Evolutionary conservation across 2,329 filamentous ascomycete genomes (phyloP).

Genomic region (Aspergillus sp.): DNA sequence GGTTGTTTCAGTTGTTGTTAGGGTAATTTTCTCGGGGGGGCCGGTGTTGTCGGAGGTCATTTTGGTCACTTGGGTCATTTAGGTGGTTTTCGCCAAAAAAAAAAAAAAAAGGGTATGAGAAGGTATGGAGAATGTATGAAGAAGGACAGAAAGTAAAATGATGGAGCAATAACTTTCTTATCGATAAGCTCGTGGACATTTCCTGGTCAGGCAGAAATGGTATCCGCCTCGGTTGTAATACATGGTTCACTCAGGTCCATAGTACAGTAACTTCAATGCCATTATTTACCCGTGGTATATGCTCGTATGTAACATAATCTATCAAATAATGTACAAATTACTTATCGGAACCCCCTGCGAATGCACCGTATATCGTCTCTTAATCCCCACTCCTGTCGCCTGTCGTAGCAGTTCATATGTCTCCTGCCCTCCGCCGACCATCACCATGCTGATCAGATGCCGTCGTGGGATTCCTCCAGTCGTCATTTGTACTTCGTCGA

Average conservation of each 20-base stretch:
- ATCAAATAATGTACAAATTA: slow-evolving; percentile 65
- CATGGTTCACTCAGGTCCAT: too few species aligned
- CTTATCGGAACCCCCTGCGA: slow-evolving; percentile 72
- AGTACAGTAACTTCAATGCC: too few species aligned
- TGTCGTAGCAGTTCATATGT: slow-evolving; percentile 57
- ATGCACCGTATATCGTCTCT: slow-evolving; percentile 70
- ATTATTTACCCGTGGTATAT: background rate
- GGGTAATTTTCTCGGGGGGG: background rate
- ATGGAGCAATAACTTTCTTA: background rate
- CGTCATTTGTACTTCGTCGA: slow-evolving; percentile 68
- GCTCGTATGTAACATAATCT: background rate
- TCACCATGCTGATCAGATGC: slow-evolving; percentile 72
- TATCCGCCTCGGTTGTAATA: background rate
- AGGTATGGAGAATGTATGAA: background rate
- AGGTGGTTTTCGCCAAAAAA: background rate
- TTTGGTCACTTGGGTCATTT: background rate
- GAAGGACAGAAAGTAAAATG: background rate
- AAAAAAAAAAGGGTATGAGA: background rate
- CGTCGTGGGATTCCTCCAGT: slow-evolving; percentile 61
- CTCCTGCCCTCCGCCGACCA: slow-evolving; percentile 66
- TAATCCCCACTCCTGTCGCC: slow-evolving; percentile 65
- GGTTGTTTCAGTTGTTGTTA: background rate
- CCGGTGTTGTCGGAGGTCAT: background rate
- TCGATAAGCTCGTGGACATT: background rate
- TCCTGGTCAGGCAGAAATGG: background rate